phyloP scores from a whole-genome alignment of 768 basidiomycete genomes.

The Russula vinacea region DNA sequence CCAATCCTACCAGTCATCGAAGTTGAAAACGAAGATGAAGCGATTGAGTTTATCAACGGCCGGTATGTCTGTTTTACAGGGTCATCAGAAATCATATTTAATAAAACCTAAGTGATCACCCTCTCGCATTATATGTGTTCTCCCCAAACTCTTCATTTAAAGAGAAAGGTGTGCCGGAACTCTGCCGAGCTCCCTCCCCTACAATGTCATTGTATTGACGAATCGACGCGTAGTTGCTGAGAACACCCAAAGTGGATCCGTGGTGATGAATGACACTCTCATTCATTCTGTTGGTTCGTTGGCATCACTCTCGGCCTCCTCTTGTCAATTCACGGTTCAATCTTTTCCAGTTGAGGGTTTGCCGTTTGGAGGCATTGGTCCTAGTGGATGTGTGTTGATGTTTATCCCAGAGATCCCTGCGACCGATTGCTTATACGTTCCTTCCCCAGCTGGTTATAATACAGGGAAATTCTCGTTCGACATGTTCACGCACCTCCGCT shows the following conservation, averaged over 20 bases:
- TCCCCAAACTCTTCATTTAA: conserved; percentile 56
- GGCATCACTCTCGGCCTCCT: background rate
- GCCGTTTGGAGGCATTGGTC: conserved; percentile 73
- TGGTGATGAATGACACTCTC: conserved; percentile 65
- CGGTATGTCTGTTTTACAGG: conserved; percentile 38
- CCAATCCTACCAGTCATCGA: conserved; percentile 75
- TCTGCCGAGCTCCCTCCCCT: conserved; percentile 23
- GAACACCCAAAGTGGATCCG: conserved; percentile 68
- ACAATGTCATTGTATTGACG: background rate
- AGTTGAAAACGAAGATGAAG: conserved; percentile 67
- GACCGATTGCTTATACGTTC: conserved; percentile 4
- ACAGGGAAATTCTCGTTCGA: conserved; percentile 75
- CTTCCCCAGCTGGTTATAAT: conserved; percentile 57
- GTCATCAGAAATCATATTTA: background rate
- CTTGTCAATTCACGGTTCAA: background rate
- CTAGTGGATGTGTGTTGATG: conserved; percentile 63
- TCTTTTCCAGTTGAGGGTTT: conserved; percentile 49
- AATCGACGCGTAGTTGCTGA: conserved; percentile 51
- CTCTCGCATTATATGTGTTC: conserved; percentile 78
- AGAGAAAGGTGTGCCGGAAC: conserved; percentile 48
- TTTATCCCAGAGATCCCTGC: conserved; percentile 10
- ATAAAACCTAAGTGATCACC: conserved; percentile 53
- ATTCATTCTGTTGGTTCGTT: conserved; percentile 57
- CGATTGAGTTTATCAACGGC: conserved; percentile 62
- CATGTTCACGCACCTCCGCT: conserved; percentile 70